Percentiles rank a stretch among this genome's conserved stretches.
phyloP scores from a whole-genome alignment of 805 yeast species.

The Metschnikowia arizonensis region DNA sequence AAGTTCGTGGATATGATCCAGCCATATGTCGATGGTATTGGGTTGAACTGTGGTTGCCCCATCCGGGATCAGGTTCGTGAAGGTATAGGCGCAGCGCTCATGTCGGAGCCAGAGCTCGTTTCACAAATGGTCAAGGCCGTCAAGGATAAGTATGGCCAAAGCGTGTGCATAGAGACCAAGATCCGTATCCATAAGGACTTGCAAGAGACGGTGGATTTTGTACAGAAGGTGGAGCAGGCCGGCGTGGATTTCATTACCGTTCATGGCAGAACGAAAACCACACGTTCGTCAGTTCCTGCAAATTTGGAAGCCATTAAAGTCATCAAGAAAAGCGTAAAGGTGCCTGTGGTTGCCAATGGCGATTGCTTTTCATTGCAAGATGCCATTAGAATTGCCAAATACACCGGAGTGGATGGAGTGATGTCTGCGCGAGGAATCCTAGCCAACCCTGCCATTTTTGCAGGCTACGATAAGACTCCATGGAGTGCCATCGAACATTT shows the following conservation, averaged over 20 bases:
- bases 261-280: slow-evolving; percentile 85
- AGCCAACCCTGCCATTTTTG: slow-evolving; percentile 82
- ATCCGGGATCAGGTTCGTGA: slow-evolving; percentile 90
- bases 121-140: slow-evolving; percentile 81
- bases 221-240: slow-evolving; percentile 67
- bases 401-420: slow-evolving; percentile 83
- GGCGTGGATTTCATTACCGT: slow-evolving; percentile 94
- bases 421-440: slow-evolving; percentile 93
- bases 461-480: slow-evolving; percentile 70
- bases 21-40: slow-evolving; percentile 90
- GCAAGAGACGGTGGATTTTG: slow-evolving; percentile 68
- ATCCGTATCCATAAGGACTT: slow-evolving; percentile 81
- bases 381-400: slow-evolving; percentile 54
- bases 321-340: slow-evolving; percentile 50
- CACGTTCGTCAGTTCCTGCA: slow-evolving; percentile 81
- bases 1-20: slow-evolving; percentile 85
- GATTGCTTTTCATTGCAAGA: slow-evolving; percentile 75
- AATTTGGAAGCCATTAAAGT: slow-evolving; percentile 74
- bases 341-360: slow-evolving; percentile 97
- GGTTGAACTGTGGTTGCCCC: slow-evolving; percentile 97
- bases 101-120: slow-evolving; percentile 77
- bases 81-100: slow-evolving; percentile 95
- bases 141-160: slow-evolving; percentile 66
- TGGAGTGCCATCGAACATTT: slow-evolving; percentile 88
- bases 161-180: slow-evolving; percentile 82